Evolutionary conservation across 345 rosid genomes (phyloP), one percentile per base, ranked within the genome.

Genomic region (Clausena lansium): DNA sequence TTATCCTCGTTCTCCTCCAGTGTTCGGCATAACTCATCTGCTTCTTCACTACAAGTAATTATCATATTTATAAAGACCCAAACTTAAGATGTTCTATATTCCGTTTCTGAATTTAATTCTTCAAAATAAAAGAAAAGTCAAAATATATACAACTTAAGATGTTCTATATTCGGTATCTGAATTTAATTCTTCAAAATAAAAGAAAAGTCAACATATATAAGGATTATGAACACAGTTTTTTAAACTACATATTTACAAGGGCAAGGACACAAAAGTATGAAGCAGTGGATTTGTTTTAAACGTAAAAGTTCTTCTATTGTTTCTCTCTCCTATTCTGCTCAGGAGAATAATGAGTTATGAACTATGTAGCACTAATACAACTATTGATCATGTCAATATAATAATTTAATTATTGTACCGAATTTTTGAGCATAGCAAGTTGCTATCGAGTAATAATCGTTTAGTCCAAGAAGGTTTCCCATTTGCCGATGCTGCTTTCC

Each of bases 381-480:
- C 17, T 70, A 17, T 30, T 70, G 24, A 69, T 17, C 20, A 47
- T 17, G n/a, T 15, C 19, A 54, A 38, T 38, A 67, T 24, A 30
- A 38, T 27, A 41, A 9, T 38, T 41, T 7, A 15, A 22, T 24
- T 28, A 6, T 28, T 28, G 4, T 72, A 33, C 64, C 50, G 75
- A 17, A 72, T 57, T 55, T 55, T 72, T n/a, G 89, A 57, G 64
- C 50, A 72, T 28, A 72, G 17, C 63, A 72, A 35, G 11, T 72
- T 58, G 24, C 38, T 9, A 57, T 72, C 65, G 15, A 35, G 65
- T 35, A 72, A 57, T 22, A 72, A n/a, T 57, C 65, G 64, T 57
- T 86, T 79, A 10, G 98, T 94, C 98, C 98, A 96, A 7, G 99
- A 96, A 0, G 90, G 94, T 36, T 94, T 94, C 71, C 92, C 97